Conservation (phyloP, 2,329 filamentous ascomycete species). For the Neoscytalidium dimidiatum region DNA sequence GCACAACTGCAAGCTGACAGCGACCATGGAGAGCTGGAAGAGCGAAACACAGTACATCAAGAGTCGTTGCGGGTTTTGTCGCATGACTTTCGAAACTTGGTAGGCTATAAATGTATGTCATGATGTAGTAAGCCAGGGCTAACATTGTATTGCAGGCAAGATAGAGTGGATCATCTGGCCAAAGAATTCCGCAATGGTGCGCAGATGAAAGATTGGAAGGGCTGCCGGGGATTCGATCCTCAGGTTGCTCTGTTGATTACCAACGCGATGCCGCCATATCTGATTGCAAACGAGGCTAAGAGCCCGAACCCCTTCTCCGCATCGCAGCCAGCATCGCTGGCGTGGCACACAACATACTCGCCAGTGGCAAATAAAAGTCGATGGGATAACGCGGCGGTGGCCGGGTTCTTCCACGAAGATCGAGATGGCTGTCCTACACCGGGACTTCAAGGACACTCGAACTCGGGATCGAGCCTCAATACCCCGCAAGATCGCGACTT, state of each 20-base stretch:
- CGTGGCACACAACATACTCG: constrained; percentile 28
- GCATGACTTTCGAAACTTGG: constrained; percentile 5
- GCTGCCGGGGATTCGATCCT: constrained; percentile 55
- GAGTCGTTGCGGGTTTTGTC: constrained; percentile 6
- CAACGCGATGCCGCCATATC: constrained; percentile 55
- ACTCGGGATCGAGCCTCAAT: not conserved
- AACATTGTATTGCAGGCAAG: constrained; percentile 52
- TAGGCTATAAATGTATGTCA: not conserved
- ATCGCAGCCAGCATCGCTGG: constrained; percentile 35
- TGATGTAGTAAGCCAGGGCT: not conserved
- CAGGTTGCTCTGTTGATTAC: constrained; percentile 51
- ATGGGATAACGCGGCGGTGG: constrained; percentile 1
- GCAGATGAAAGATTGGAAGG: constrained; percentile 57
- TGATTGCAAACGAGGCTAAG: constrained; percentile 48
- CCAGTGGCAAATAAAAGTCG: constrained; percentile 21
- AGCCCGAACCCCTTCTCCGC: constrained; percentile 47
- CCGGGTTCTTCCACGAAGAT: constrained; percentile 9
- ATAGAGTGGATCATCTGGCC: constrained; percentile 55
- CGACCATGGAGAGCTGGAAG: constrained; percentile 66
- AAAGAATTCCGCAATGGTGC: constrained; percentile 57
- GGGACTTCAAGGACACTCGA: not conserved
- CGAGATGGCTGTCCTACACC: not conserved
- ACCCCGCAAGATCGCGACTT: not conserved
- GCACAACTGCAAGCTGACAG: constrained; percentile 62
- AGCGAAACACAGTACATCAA: constrained; percentile 54